Evolutionary conservation across 169 alveolate species (phyloP).

Genomic region (Plasmodium sp.): DNA sequence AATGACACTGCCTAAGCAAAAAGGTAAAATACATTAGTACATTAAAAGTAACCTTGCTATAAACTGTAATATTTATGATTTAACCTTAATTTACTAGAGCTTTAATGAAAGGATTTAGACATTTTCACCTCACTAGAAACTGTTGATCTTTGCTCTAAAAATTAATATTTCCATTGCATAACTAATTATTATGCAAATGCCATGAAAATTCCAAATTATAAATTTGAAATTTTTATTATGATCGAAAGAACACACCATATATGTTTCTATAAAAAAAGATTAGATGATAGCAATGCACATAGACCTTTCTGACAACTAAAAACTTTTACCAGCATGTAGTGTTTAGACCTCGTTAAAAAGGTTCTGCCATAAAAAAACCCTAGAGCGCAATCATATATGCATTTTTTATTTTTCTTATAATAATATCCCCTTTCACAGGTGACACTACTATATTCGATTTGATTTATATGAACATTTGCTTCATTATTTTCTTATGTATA

Average conservation of each 20-base stretch:
- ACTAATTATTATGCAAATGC: neutral
- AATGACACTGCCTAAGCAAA: neutral
- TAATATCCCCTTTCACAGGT: neutral
- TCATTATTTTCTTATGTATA: neutral
- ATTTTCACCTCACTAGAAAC: neutral
- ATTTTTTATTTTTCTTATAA: neutral
- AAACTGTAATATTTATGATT: neutral
- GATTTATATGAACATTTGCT: neutral
- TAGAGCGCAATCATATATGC: neutral
- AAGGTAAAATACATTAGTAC: neutral
- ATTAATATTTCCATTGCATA: neutral
- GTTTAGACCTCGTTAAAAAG: neutral
- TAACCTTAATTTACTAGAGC: neutral
- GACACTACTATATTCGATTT: neutral
- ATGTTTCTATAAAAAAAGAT: neutral
- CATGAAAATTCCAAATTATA: neutral
- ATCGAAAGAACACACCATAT: neutral
- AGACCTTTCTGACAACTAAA: neutral
- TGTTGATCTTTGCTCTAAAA: neutral
- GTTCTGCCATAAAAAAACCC: neutral
- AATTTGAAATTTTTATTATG: neutral
- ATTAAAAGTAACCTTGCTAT: neutral
- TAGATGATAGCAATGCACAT: neutral
- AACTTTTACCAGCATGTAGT: neutral
- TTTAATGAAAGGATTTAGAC: neutral